phyloP scores from a whole-genome alignment of 1,139 yeast genomes.

The Geotrichum cucujoidarum region DNA sequence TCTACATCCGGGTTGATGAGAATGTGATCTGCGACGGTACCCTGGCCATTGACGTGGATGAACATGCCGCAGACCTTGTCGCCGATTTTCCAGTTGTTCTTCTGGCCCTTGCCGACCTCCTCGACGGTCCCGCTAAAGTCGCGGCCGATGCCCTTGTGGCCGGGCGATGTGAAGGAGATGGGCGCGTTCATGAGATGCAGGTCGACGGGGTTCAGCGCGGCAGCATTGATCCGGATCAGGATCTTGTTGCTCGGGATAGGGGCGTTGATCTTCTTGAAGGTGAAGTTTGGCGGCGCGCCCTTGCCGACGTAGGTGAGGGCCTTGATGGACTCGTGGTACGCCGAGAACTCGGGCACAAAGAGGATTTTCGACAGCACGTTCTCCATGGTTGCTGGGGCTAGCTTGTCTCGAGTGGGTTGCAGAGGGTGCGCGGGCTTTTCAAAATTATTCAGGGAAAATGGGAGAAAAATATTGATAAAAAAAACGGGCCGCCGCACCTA shows the following conservation, averaged over 20 bases:
- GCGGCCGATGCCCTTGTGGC: slow-evolving; percentile 55
- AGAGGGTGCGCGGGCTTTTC: neutral
- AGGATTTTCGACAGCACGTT: slow-evolving; percentile 16
- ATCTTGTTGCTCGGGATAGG: slow-evolving; percentile 46
- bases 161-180: slow-evolving; percentile 37
- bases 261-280: slow-evolving; percentile 41
- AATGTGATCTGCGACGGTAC: slow-evolving; percentile 52
- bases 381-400: slow-evolving; percentile 7
- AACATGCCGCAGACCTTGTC: slow-evolving; percentile 60
- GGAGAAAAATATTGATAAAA: neutral
- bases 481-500: neutral
- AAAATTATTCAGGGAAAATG: neutral
- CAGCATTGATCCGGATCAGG: slow-evolving; percentile 54
- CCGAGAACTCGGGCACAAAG: slow-evolving; percentile 17
- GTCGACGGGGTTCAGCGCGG: slow-evolving; percentile 68
- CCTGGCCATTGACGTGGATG: slow-evolving; percentile 42
- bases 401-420: neutral
- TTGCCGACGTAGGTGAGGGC: slow-evolving; percentile 27
- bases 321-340: slow-evolving; percentile 22
- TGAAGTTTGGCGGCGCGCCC: slow-evolving; percentile 27
- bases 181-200: slow-evolving; percentile 44
- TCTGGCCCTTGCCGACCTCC: slow-evolving; percentile 49
- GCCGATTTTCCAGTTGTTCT: slow-evolving; percentile 46
- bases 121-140: slow-evolving; percentile 66
- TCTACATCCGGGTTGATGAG: slow-evolving; percentile 39